A percentile compares a stretch with the other conserved stretches of the same genome.
phyloP scores from a whole-genome alignment of 768 basidiomycete species.

The Tylopilus felleus region DNA sequence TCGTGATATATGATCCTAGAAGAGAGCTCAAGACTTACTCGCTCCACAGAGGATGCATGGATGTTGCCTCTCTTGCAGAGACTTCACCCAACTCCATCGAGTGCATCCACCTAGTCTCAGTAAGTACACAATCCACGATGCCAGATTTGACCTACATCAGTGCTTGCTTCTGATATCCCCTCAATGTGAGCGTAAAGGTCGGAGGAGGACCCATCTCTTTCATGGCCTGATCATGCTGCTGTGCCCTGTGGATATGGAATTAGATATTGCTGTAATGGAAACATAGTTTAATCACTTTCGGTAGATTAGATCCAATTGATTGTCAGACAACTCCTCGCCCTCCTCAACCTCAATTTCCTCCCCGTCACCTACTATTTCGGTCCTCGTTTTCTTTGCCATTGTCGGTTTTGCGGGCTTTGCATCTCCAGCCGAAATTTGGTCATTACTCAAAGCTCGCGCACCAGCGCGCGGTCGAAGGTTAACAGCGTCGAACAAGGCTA shows the following conservation, averaged over 20 bases:
- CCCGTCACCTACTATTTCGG: conserved; percentile 73
- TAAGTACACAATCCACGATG: neutral
- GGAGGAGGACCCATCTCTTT: conserved; percentile 77
- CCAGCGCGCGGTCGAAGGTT: conserved; percentile 63
- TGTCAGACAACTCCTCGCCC: conserved; percentile 74
- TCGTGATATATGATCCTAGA: neutral
- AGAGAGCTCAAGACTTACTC: conserved; percentile 50
- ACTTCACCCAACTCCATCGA: conserved; percentile 75
- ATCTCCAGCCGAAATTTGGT: conserved; percentile 29
- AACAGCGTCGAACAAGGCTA: conserved; percentile 69
- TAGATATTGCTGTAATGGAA: neutral
- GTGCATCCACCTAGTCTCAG: conserved; percentile 77
- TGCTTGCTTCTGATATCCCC: conserved; percentile 94
- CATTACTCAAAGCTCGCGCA: conserved; percentile 31
- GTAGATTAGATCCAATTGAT: conserved; percentile 81
- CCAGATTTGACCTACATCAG: conserved; percentile 48
- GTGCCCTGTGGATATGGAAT: conserved; percentile 55
- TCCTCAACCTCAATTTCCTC: conserved; percentile 86
- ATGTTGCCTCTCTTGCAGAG: conserved; percentile 63
- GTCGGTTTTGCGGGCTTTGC: conserved; percentile 36
- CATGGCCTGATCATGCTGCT: conserved; percentile 72
- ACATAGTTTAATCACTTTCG: conserved; percentile 51
- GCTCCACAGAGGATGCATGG: conserved; percentile 94
- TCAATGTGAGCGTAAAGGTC: conserved; percentile 70
- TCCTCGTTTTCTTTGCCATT: conserved; percentile 42